Conservation (phyloP, 108 stramenopile genomes). For the Stephanodiscus minutulus region DNA sequence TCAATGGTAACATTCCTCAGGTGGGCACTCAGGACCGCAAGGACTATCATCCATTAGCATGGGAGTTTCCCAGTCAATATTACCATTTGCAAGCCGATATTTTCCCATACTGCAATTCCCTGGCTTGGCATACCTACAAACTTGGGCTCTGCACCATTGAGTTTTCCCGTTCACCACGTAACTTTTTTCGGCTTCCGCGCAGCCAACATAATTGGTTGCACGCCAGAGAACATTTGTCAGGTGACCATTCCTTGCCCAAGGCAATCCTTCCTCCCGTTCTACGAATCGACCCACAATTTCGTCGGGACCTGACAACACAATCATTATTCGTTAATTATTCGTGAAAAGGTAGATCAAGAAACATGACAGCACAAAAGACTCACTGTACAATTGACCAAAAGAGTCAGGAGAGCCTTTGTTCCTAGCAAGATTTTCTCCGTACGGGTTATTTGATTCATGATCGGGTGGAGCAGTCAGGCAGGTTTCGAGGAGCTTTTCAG, state of each 20-base stretch:
- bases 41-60: conserved; percentile 36
- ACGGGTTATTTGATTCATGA: conserved; percentile 30
- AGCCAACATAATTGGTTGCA: conserved; percentile 40
- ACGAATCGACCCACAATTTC: conserved; percentile 30
- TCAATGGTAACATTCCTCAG: conserved; percentile 21
- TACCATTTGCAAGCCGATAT: background rate
- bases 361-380: too few relatives aligned
- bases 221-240: conserved; percentile 31
- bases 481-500: conserved; percentile 20
- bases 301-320: conserved; percentile 5
- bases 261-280: conserved; percentile 35
- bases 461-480: conserved; percentile 8
- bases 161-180: conserved; percentile 1
- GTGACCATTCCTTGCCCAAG: conserved; percentile 30
- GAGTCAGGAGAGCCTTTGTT: conserved; percentile 13
- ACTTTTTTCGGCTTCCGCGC: conserved; percentile 27
- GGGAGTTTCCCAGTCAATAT: conserved; percentile 23
- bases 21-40: conserved; percentile 25
- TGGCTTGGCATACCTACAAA: conserved; percentile 30
- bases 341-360: too few relatives aligned
- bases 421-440: conserved; percentile 37
- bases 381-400: conserved; percentile 25
- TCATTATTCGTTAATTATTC: too few relatives aligned
- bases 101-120: conserved; percentile 34
- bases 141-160: conserved; percentile 22